A percentile compares a stretch with the other conserved stretches of the same genome.
Evolutionary conservation across 805 yeast species (phyloP).

Genomic region (Limtongia smithiae): DNA sequence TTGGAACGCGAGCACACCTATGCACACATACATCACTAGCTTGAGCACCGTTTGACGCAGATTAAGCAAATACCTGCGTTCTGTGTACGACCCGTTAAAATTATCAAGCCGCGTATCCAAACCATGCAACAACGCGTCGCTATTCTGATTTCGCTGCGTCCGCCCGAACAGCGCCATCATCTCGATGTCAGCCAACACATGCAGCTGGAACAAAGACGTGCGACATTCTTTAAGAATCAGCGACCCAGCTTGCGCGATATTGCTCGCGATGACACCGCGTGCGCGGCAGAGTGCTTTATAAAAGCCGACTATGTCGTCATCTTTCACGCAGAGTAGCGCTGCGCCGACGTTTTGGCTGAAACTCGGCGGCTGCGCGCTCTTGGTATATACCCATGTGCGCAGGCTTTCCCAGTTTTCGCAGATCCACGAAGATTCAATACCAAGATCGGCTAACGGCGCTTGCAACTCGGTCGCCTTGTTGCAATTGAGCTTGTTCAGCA

Average conservation of each 20-base stretch:
- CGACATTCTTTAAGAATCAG: conserved; percentile 52
- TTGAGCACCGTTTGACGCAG: conserved; percentile 52
- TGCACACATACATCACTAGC: conserved; percentile 30
- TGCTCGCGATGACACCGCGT: conserved; percentile 56
- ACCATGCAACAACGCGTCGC: not conserved
- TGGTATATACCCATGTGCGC: conserved; percentile 59
- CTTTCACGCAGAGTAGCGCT: conserved; percentile 49
- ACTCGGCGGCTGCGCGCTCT: conserved; percentile 47
- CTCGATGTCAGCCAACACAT: conserved; percentile 59
- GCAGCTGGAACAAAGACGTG: conserved; percentile 51
- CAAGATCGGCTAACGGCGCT: conserved; percentile 61
- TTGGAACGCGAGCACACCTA: too few relatives aligned
- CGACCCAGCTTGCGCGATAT: conserved; percentile 48
- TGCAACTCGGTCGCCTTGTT: conserved; percentile 28
- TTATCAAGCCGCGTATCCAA: conserved; percentile 32
- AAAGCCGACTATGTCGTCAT: conserved; percentile 39
- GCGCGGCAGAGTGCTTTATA: conserved; percentile 48
- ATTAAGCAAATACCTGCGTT: conserved; percentile 57
- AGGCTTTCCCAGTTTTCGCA: conserved; percentile 54
- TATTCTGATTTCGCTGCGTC: not conserved
- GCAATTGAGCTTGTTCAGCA: conserved; percentile 49
- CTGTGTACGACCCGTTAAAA: conserved; percentile 53
- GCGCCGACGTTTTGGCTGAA: conserved; percentile 64
- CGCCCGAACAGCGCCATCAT: conserved; percentile 35
- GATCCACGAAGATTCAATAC: conserved; percentile 69